Base-by-base conservation (phyloP, 2,329 filamentous ascomycete species). In the Aschersonia sp. region DNA sequence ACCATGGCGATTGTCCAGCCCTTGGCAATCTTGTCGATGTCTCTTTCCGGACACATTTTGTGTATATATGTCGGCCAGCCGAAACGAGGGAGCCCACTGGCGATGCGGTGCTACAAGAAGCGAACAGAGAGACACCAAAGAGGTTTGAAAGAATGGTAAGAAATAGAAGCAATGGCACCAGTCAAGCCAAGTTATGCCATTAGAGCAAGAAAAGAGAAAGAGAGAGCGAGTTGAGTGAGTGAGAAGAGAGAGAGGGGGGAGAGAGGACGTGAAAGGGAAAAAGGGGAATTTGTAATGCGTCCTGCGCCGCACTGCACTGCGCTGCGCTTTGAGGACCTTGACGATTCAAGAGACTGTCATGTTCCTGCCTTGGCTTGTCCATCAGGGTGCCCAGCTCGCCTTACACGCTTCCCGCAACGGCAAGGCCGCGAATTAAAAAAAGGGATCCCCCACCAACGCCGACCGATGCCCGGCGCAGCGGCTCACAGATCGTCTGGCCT, bases 1-100 rank as follows among this genome's bases (percentile, higher is more conserved):
- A 47, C 41, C 62, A 61, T 64, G 37, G 64, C 65, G n/a, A 62
- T 58, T 1, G 58, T 54, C 65, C 65, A 67, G 30, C 60, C 63
- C 48, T 63, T 66, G 47, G 58, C 53, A 14, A 66, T 63, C 42
- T 61, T 59, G 2, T 61, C 56, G 10, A 67, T 47, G 22, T 65
- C 60, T 44, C 52, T 50, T 32, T 65, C 58, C 12, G 55, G 52
- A 29, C 50, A 51, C 30, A 54, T 56, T 12, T 48, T 48, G 55
- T 8, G 4, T n/a, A 5, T 22, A 22, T 22, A 22, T 22, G 22
- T 22, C 22, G 22, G 22, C 22, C 22, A 22, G 22, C 22, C 22
- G 22, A 22, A 22, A 22, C 22, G 22, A 22, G 3, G 2, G 22
- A 4, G 22, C 22, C 22, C 22, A 22, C 22, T 2, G 2, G 22